phyloP scores from a whole-genome alignment of 2,329 filamentous ascomycete genomes.

The Trichoderma hamatum region DNA sequence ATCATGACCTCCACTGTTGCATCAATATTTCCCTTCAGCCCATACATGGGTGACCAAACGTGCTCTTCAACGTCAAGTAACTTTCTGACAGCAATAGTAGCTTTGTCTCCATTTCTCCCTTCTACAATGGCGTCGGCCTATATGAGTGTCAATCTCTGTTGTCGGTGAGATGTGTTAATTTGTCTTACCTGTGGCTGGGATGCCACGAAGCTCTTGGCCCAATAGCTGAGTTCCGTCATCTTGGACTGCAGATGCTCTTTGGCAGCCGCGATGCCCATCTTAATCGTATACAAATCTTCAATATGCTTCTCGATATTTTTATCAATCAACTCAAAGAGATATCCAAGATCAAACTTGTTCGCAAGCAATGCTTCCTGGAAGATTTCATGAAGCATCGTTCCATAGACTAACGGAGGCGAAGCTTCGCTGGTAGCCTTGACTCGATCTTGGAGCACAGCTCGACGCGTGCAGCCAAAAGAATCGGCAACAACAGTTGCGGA shows the following conservation, averaged over 20 bases:
- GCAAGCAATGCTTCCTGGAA: conserved; percentile 87
- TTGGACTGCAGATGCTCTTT: conserved; percentile 81
- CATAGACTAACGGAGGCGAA: conserved; percentile 82
- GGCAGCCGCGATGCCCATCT: conserved; percentile 71
- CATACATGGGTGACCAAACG: conserved; percentile 97
- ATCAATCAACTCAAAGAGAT: conserved; percentile 68
- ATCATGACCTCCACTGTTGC: conserved; percentile 90
- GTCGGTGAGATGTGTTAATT: background rate
- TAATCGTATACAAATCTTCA: conserved; percentile 88
- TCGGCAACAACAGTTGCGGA: conserved; percentile 96
- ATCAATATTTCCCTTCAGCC: conserved; percentile 96
- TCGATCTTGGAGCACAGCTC: conserved; percentile 90
- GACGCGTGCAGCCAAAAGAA: conserved; percentile 87
- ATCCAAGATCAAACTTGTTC: conserved; percentile 77
- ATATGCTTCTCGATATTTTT: conserved; percentile 74
- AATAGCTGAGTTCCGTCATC: conserved; percentile 76
- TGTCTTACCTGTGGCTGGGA: conserved; percentile 64
- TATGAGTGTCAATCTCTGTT: conserved; percentile 27
- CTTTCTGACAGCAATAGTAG: conserved; percentile 86
- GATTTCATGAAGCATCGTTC: conserved; percentile 90
- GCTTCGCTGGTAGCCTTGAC: conserved; percentile 87
- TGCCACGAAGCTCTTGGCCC: conserved; percentile 82
- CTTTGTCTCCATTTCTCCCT: conserved; percentile 75
- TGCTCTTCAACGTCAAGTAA: conserved; percentile 96
- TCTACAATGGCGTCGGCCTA: conserved; percentile 73